Conservation (phyloP, 2,329 filamentous ascomycete species). For the Penicillium glabrum region DNA sequence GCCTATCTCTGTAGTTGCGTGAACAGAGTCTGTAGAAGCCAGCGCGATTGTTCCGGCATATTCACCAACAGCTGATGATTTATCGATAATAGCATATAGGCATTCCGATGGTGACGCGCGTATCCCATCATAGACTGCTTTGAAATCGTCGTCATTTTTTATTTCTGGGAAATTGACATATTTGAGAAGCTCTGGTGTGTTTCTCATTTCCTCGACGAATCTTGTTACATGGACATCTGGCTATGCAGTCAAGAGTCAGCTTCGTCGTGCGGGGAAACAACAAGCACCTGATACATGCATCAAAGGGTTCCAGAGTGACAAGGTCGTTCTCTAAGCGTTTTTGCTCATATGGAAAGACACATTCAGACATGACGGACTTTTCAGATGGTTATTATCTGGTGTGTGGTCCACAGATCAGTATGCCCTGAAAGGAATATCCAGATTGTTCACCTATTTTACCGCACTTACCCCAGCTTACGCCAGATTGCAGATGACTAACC, state of each 20-base stretch:
- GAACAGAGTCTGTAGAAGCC: constrained; percentile 1
- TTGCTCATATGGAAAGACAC: constrained; percentile 4
- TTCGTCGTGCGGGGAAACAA: not conserved
- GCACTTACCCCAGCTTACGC: not conserved
- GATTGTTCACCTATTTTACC: not conserved
- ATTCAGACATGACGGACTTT: constrained; percentile 2
- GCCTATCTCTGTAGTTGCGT: constrained; percentile 11
- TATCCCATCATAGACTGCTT: not conserved
- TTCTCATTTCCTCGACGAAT: not conserved
- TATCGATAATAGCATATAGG: constrained; percentile 11
- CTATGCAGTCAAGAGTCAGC: not conserved
- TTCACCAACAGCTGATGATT: not conserved
- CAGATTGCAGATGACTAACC: not conserved
- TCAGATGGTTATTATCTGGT: not conserved
- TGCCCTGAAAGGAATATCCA: not conserved
- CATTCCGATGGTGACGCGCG: not conserved
- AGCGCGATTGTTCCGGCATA: constrained; percentile 5
- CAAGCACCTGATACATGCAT: not conserved
- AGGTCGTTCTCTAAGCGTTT: constrained; percentile 9
- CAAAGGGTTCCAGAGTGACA: constrained; percentile 5
- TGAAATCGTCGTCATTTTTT: constrained; percentile 5
- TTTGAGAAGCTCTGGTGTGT: not conserved
- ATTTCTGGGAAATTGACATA: constrained; percentile 6
- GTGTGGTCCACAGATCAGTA: not conserved
- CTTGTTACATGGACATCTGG: not conserved